Base-by-base conservation (phyloP, 2,329 filamentous ascomycete species). In the Epichloe glyceriae region DNA sequence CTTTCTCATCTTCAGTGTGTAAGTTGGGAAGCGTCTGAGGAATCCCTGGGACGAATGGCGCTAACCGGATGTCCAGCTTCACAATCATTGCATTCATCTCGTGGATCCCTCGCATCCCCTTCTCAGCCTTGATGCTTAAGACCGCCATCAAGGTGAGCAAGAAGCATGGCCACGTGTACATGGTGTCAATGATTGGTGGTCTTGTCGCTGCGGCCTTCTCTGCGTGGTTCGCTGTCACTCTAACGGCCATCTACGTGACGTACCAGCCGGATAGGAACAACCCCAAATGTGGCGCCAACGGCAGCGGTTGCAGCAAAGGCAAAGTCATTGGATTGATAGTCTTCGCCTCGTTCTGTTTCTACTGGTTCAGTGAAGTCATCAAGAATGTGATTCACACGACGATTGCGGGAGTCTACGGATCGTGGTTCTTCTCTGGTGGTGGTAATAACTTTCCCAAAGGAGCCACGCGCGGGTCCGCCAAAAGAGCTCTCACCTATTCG, bases 321-420 rank as follows among this genome's bases (percentile, higher is more conserved):
- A 91, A 83, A 56, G 86, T 96, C 43, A 90, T 89, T 53, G 90
- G 90, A 0, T 70, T 96, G 33, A 72, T 95, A 5, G 86, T 85
- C 17, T 96, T 94, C 64, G 78, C 89, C 57, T 95, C 89, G 0
- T 96, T 97, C 61, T 84, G 89, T 49, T 87, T 83, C 68, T 96
- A 94, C 70, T 97, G 91, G 91, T 83, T 95, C 56, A 85, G 86
- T 2, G 91, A 97, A 65, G 91, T 86, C 77, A 71, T 96, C 59
- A 96, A 96, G 72, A 95, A 95, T 68, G 89, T 87, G 0, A 87
- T 95, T 45, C 89, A 97, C 64, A 85, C 85, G 2, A 89, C 82
- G 22, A 85, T 95, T 52, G 86, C 88, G 0, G 90, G 91, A 0
- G 83, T 95, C 0, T 96, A 95, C 60, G 90, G 88, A 1, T 85